A percentile compares a stretch with the other conserved stretches of the same genome.
Conservation (phyloP, 1,139 yeast genomes). For the Candida albicans region DNA sequence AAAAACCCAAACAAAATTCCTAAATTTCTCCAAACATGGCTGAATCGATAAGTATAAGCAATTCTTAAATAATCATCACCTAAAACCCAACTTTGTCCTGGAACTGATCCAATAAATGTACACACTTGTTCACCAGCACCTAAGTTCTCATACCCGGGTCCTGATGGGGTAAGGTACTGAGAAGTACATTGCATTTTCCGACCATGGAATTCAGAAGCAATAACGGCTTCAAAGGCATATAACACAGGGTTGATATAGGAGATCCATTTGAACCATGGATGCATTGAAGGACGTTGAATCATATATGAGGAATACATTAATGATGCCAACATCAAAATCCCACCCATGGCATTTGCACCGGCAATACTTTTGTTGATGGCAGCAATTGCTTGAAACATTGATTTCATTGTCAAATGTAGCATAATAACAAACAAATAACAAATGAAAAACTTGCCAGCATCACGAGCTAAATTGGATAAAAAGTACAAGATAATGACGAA, state of each 20-base stretch:
- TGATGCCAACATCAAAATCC: conserved; percentile 47
- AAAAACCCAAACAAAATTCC: conserved; percentile 61
- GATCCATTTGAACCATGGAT: conserved; percentile 67
- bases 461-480: conserved; percentile 48
- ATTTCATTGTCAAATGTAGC: conserved; percentile 33
- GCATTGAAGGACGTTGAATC: conserved; percentile 60
- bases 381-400: conserved; percentile 51
- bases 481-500: conserved; percentile 52
- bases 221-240: conserved; percentile 57
- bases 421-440: conserved; percentile 43
- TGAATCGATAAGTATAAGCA: conserved; percentile 39
- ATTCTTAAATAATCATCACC: conserved; percentile 51
- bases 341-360: conserved; percentile 54
- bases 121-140: conserved; percentile 46
- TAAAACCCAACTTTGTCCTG: conserved; percentile 43
- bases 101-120: conserved; percentile 48
- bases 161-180: conserved; percentile 46
- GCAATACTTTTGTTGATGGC: conserved; percentile 45
- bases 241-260: conserved; percentile 57
- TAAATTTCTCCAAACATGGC: conserved; percentile 67
- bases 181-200: conserved; percentile 51
- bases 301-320: conserved; percentile 56
- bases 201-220: conserved; percentile 57
- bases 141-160: conserved; percentile 47
- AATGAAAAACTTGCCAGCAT: conserved; percentile 57